These are phyloP conservation scores for Phytopythium montanum DNA, from an alignment of 352 stramenopile genomes.

Conservation along the genomic window DNA sequence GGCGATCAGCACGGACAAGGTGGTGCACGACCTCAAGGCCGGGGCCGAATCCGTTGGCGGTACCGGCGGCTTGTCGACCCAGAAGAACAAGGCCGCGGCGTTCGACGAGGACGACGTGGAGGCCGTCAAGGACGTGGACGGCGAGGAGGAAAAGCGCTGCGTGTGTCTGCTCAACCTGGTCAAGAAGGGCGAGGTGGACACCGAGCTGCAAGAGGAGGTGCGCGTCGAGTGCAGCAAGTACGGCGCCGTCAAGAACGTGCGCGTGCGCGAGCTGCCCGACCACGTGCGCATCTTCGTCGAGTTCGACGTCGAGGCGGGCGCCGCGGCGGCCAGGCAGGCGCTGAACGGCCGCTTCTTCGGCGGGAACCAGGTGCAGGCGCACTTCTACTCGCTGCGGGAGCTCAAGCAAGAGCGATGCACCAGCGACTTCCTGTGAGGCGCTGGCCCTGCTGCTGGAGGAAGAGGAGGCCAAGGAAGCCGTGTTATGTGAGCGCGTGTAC, in stretches of 20 bases:
- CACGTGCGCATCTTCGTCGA: constrained; percentile 81
- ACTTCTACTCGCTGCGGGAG: constrained; percentile 53
- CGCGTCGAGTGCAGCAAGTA: constrained; percentile 62
- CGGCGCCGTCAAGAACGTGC: constrained; percentile 47
- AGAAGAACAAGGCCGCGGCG: constrained; percentile 21
- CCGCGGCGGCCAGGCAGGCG: constrained; percentile 45
- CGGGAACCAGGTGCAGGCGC: constrained; percentile 65
- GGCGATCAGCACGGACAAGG: constrained; percentile 59
- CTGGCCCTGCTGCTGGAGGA: neutral
- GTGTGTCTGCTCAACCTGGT: constrained; percentile 76
- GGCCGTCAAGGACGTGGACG: constrained; percentile 38
- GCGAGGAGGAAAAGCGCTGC: constrained; percentile 41
- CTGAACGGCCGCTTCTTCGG: constrained; percentile 76
- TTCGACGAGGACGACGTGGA: constrained; percentile 64
- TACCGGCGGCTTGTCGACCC: neutral
- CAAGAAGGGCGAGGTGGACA: constrained; percentile 62
- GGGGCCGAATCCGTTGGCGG: neutral
- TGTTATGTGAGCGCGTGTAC: neutral
- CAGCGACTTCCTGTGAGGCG: constrained; percentile 46
- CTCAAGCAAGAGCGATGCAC: constrained; percentile 42
- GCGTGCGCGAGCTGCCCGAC: constrained; percentile 56
- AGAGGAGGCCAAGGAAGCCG: neutral
- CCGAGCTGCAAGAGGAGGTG: constrained; percentile 67
- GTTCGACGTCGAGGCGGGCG: constrained; percentile 44
- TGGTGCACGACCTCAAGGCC: constrained; percentile 26